Conservation (phyloP, 768 basidiomycete genomes). For the Tulasnella sp. region DNA sequence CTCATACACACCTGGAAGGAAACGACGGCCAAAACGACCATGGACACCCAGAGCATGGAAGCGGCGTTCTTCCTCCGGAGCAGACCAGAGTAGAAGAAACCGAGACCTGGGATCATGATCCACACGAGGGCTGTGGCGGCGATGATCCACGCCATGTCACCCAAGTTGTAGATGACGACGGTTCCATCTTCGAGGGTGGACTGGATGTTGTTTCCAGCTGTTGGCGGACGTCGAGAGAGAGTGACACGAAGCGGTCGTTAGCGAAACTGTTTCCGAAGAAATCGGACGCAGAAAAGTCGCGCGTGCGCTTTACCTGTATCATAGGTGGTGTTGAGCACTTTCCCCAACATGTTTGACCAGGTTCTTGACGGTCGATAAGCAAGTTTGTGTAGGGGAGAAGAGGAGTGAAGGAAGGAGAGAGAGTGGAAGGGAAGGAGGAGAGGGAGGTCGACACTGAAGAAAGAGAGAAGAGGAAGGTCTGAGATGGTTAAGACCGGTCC, state of each 20-base stretch:
- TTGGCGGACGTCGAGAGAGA: neutral
- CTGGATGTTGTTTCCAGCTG: conserved; percentile 44
- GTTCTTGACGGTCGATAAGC: neutral
- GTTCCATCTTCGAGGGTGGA: conserved; percentile 36
- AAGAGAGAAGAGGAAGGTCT: neutral
- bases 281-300: neutral
- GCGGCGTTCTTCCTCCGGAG: conserved; percentile 91
- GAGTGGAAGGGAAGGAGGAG: neutral
- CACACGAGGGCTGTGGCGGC: conserved; percentile 75
- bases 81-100: conserved; percentile 88
- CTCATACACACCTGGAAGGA: conserved; percentile 50
- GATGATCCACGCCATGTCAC: conserved; percentile 68
- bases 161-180: conserved; percentile 51
- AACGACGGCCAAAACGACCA: conserved; percentile 70
- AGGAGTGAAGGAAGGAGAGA: neutral
- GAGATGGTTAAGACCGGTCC: neutral
- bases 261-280: neutral
- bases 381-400: neutral
- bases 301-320: neutral
- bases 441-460: conserved; percentile 11
- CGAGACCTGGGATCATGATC: conserved; percentile 82
- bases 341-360: conserved; percentile 18
- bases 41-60: conserved; percentile 78
- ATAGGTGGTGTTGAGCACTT: conserved; percentile 21
- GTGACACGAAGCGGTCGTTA: neutral